phyloP scores from a whole-genome alignment of 1,284 basidiomycete genomes.

The Trichosporon ovoides region DNA sequence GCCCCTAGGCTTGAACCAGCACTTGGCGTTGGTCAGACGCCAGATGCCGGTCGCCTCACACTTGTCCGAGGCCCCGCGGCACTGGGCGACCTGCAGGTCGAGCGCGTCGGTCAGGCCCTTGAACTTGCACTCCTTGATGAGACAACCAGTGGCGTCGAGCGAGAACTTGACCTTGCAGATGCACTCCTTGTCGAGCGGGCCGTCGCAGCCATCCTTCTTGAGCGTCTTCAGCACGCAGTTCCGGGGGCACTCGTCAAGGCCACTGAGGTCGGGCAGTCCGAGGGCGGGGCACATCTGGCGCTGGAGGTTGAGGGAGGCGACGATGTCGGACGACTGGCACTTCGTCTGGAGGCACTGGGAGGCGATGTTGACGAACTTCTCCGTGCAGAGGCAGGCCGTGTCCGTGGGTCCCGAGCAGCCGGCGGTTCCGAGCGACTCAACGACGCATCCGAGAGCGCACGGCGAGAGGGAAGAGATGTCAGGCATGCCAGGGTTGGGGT shows the following conservation, averaged over 20 bases:
- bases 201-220: not conserved
- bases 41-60: not conserved
- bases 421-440: not conserved
- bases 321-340: not conserved
- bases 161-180: constrained; percentile 8
- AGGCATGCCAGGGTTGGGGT: not conserved
- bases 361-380: constrained; percentile 5
- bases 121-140: constrained; percentile 3
- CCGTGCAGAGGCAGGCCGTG: constrained; percentile 11
- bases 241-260: not conserved
- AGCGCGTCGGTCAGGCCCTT: not conserved
- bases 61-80: not conserved
- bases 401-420: constrained; percentile 11
- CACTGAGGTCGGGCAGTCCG: constrained; percentile 7
- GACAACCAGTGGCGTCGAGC: not conserved
- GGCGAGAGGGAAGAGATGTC: constrained; percentile 6
- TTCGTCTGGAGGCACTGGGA: not conserved
- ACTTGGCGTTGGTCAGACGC: constrained; percentile 1
- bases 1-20: not conserved
- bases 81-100: not conserved
- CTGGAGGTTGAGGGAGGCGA: constrained; percentile 1
- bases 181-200: constrained; percentile 12
- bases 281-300: constrained; percentile 8
- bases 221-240: constrained; percentile 1
- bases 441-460: constrained; percentile 6